These are phyloP conservation scores for Pneumocystis jirovecii DNA, from an alignment of 1,139 yeast species.

Conservation along the genomic window DNA sequence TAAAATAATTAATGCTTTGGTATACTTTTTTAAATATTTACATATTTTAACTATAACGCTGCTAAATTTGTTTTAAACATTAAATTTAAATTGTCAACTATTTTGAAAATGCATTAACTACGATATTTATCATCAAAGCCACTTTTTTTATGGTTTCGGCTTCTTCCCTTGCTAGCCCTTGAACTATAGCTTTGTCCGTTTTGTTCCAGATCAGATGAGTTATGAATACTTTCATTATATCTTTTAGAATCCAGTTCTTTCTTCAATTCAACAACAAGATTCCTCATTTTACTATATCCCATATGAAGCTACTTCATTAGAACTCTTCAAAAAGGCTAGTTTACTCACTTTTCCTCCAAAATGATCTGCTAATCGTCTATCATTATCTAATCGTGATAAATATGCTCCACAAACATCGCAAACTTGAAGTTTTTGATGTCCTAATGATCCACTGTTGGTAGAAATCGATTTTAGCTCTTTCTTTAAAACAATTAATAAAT, in stretches of 20 bases:
- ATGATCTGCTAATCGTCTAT: constrained; percentile 80
- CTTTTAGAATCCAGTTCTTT: neutral
- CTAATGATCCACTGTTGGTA: constrained; percentile 69
- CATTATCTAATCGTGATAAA: constrained; percentile 73
- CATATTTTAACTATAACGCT: neutral
- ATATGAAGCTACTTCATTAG: neutral
- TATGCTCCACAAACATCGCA: constrained; percentile 89
- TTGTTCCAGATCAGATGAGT: neutral
- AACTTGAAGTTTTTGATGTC: constrained; percentile 81
- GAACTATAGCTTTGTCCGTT: neutral
- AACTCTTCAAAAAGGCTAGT: neutral
- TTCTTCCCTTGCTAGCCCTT: neutral
- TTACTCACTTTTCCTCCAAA: constrained; percentile 45
- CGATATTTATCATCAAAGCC: neutral
- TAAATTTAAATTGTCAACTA: neutral
- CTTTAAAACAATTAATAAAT: neutral
- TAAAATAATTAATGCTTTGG: neutral
- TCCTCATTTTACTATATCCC: constrained; percentile 1
- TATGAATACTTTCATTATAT: neutral
- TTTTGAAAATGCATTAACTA: neutral
- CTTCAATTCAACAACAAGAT: neutral
- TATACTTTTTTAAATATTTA: neutral
- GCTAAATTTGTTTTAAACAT: neutral
- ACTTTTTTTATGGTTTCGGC: neutral
- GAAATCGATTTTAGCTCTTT: constrained; percentile 25